phyloP scores from a whole-genome alignment of 768 basidiomycete species.

The Tubosaeta sp. region DNA sequence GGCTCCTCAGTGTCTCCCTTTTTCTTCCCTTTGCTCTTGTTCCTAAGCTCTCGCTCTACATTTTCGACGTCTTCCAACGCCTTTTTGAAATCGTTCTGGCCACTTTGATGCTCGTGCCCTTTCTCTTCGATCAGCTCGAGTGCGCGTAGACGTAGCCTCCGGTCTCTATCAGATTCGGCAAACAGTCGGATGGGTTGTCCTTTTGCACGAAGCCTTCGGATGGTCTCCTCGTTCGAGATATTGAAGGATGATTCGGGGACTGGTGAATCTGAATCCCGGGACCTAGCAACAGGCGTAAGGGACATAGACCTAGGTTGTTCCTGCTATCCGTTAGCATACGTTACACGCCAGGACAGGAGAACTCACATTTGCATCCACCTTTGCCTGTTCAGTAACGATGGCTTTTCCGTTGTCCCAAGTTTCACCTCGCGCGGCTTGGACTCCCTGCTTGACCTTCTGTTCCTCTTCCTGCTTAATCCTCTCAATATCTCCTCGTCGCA shows the following conservation, averaged over 20 bases:
- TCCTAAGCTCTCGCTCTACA: constrained; percentile 61
- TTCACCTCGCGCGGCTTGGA: constrained; percentile 33
- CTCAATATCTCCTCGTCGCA: constrained; percentile 89
- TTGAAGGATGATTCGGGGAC: constrained; percentile 56
- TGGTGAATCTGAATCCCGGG: constrained; percentile 38
- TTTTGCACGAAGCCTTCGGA: constrained; percentile 83
- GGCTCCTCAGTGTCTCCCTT: constrained; percentile 53
- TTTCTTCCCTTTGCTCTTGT: constrained; percentile 55
- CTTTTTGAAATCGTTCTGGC: constrained; percentile 94
- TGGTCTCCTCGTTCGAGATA: constrained; percentile 89
- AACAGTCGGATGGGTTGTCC: constrained; percentile 95
- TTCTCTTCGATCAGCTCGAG: constrained; percentile 94
- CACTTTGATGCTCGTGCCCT: constrained; percentile 70
- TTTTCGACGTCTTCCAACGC: constrained; percentile 85
- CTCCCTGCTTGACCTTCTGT: constrained; percentile 29
- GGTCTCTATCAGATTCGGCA: constrained; percentile 92
- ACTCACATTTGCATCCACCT: constrained; percentile 43
- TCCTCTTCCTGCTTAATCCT: constrained; percentile 50
- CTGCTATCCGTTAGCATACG: constrained; percentile 49
- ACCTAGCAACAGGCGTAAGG: constrained; percentile 34
- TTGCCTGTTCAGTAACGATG: constrained; percentile 19
- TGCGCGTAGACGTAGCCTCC: constrained; percentile 83
- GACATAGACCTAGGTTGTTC: constrained; percentile 35
- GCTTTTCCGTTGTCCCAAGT: constrained; percentile 13
- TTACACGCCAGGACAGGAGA: constrained; percentile 10